Conservation (phyloP, 83 land plant genomes). For the Thuja plicata region DNA sequence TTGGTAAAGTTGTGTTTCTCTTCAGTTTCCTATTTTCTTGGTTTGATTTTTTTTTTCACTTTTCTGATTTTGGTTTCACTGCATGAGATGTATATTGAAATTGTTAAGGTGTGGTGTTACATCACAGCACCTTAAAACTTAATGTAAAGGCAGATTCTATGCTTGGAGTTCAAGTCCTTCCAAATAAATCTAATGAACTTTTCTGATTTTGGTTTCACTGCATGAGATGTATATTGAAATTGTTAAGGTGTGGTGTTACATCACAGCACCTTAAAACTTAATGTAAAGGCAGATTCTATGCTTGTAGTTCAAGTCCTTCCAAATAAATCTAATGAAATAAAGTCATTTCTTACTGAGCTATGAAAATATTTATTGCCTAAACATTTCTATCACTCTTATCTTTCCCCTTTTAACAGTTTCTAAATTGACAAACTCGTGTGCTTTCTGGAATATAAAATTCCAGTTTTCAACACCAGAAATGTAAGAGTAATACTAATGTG, state of each 20-base stretch:
- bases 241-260: background rate
- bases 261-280: background rate
- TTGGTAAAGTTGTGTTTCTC: background rate
- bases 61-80: background rate
- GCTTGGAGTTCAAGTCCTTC: background rate
- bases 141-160: background rate
- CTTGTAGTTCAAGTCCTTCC: background rate
- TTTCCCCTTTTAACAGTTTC: constrained; percentile 5
- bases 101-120: background rate
- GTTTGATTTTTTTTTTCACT: background rate
- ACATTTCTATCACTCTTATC: background rate
- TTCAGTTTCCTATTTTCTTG: background rate
- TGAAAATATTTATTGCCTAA: background rate
- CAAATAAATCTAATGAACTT: background rate
- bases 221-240: background rate
- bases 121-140: background rate
- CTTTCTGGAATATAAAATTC: background rate
- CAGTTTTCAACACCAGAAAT: background rate
- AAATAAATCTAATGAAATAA: background rate
- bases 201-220: background rate
- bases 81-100: background rate
- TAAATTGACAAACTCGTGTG: background rate
- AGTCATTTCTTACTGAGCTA: background rate
- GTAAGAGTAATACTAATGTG: background rate
- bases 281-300: background rate